Evolutionary conservation across 192 early-diverging fungal species (phyloP).

Genomic region (Anaeromyces robustus): DNA sequence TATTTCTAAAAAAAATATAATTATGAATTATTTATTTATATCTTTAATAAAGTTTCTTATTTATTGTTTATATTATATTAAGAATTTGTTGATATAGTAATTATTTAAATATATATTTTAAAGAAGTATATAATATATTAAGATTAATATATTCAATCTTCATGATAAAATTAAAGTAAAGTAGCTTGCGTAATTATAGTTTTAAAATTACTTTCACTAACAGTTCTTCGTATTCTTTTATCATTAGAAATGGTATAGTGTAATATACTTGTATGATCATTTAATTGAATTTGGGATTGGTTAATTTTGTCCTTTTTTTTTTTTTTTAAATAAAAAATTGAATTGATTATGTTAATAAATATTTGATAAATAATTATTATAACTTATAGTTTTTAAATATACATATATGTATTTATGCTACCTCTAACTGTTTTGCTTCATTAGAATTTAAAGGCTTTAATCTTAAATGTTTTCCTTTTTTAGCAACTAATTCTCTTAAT

Average conservation of each 20-base stretch:
- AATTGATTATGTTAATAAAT: too few relatives aligned
- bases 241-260: not conserved
- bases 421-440: not conserved
- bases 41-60: too few relatives aligned
- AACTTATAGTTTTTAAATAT: too few relatives aligned
- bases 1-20: too few relatives aligned
- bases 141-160: too few relatives aligned
- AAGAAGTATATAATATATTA: too few relatives aligned
- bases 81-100: too few relatives aligned
- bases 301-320: not conserved
- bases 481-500: slow-evolving; percentile 27
- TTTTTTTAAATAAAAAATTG: too few relatives aligned
- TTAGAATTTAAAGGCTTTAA: not conserved
- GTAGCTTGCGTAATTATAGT: not conserved
- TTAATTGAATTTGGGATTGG: not conserved
- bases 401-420: not conserved
- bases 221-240: not conserved
- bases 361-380: not conserved
- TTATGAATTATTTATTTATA: too few relatives aligned
- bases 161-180: not conserved
- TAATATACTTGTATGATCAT: not conserved
- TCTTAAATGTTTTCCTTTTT: not conserved
- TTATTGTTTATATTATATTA: too few relatives aligned
- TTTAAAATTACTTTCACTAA: not conserved
- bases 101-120: too few relatives aligned